These are phyloP conservation scores for Stylosanthes scabra DNA, from an alignment of 331 rosid species.

Conservation along the genomic window DNA sequence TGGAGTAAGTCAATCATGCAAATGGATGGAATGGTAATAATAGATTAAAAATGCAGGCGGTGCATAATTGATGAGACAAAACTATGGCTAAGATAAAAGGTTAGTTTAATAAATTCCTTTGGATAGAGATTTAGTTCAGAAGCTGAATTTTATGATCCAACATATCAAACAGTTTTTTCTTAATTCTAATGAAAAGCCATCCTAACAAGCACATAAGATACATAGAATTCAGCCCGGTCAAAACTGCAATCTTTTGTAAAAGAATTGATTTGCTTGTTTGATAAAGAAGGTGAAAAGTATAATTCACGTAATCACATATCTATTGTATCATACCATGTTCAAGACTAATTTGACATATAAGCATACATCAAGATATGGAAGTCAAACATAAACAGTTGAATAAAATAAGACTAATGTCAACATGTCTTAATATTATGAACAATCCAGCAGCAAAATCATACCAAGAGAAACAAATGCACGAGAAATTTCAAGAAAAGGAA, in stretches of 20 bases:
- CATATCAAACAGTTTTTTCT: not conserved
- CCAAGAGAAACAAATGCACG: not conserved
- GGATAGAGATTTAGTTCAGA: not conserved
- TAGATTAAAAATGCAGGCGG: no score
- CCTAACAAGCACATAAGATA: no score
- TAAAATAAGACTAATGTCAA: not conserved
- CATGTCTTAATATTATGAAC: no score
- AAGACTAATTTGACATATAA: not conserved
- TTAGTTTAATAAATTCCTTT: no score
- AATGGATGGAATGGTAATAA: no score
- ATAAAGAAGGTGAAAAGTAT: slow-evolving; percentile 9
- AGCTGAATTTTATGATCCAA: not conserved
- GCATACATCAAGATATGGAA: slow-evolving; percentile 7
- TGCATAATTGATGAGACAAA: no score
- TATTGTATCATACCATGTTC: not conserved
- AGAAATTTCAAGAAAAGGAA: not conserved
- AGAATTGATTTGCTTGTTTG: no score
- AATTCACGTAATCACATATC: slow-evolving; percentile 14
- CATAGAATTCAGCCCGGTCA: no score
- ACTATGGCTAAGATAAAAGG: no score
- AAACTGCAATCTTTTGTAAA: no score
- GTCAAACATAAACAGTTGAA: not conserved
- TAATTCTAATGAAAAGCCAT: no score
- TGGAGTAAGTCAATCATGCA: no score
- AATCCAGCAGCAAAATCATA: not conserved